phyloP scores from a whole-genome alignment of 345 rosid genomes.

The Brassica nigra region DNA sequence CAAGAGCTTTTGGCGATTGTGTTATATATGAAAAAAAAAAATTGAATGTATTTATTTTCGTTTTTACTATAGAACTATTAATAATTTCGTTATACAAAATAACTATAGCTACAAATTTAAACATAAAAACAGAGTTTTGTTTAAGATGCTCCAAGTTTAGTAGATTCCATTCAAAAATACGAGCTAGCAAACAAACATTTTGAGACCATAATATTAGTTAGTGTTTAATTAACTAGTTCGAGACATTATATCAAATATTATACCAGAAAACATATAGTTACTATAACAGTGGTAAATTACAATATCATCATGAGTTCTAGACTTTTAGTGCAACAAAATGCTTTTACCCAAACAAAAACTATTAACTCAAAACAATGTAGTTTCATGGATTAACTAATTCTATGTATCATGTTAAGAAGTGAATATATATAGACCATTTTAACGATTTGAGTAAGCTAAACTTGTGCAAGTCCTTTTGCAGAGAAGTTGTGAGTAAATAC shows the following conservation, averaged over 20 bases:
- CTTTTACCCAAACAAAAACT: not conserved
- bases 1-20: not conserved
- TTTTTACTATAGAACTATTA: not conserved
- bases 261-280: not conserved
- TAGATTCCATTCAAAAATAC: not conserved
- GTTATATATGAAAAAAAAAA: not conserved
- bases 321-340: not conserved
- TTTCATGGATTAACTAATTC: not conserved
- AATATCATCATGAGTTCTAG: not conserved
- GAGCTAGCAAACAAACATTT: not conserved
- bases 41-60: not conserved
- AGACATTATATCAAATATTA: not conserved
- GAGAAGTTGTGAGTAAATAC: conserved; percentile 66
- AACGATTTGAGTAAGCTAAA: not conserved
- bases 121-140: not conserved
- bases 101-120: not conserved
- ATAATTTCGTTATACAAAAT: not conserved
- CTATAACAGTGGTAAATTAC: not conserved
- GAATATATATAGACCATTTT: not conserved
- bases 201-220: not conserved
- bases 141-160: not conserved
- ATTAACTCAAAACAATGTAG: not conserved
- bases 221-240: not conserved
- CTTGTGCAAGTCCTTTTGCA: conserved; percentile 16
- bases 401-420: not conserved